Percentiles rank a stretch among this genome's conserved stretches.
Conservation (phyloP, 768 basidiomycete species). For the Amyloporia xantha region DNA sequence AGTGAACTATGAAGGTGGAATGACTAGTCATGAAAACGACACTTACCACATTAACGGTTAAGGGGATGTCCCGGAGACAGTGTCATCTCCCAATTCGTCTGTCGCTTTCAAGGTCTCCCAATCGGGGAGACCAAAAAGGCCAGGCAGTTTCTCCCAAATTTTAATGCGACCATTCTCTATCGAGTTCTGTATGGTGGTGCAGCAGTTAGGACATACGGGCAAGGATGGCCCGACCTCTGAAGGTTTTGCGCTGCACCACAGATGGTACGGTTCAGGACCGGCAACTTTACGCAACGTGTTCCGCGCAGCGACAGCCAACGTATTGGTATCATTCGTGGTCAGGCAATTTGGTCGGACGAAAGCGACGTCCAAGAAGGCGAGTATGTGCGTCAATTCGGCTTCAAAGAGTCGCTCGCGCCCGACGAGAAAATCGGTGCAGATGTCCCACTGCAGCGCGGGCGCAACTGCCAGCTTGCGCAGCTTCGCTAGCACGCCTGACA, state of each 20-base stretch:
- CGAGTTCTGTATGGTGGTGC: not conserved
- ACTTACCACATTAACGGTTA: not conserved
- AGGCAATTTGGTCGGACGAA: not conserved
- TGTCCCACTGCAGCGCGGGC: not conserved
- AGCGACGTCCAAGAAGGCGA: not conserved
- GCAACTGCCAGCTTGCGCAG: not conserved
- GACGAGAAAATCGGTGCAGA: slow-evolving; percentile 1
- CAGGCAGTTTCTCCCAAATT: slow-evolving; percentile 2
- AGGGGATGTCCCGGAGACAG: not conserved
- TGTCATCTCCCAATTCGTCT: not conserved
- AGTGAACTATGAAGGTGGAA: too few relatives aligned
- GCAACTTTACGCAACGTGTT: not conserved
- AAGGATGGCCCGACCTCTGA: not conserved
- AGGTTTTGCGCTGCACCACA: not conserved
- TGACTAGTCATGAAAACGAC: too few relatives aligned
- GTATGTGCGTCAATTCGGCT: not conserved
- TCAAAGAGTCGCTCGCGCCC: not conserved
- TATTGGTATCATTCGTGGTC: not conserved
- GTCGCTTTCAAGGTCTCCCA: slow-evolving; percentile 4
- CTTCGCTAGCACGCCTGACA: not conserved
- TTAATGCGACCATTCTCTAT: not conserved
- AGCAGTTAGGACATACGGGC: not conserved
- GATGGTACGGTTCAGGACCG: not conserved
- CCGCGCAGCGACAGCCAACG: not conserved
- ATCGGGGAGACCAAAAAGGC: slow-evolving; percentile 1